Percentiles rank a stretch among this genome's conserved stretches.
These are phyloP conservation scores for Nadsonia starkeyi-henricii DNA, from an alignment of 1,139 yeast genomes.

Conservation along the genomic window DNA sequence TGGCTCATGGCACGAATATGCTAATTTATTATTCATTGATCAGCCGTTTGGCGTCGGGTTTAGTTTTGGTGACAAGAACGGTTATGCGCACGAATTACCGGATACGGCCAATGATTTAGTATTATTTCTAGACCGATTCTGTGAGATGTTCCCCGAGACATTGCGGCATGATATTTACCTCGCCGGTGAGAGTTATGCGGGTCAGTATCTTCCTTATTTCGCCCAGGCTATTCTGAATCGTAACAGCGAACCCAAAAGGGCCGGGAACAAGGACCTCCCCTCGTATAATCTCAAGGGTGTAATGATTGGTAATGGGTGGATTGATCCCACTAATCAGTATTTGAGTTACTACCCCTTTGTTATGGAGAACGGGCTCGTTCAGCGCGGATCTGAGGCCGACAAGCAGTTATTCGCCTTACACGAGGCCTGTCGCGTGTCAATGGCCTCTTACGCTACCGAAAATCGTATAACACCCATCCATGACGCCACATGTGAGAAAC, in stretches of 20 bases:
- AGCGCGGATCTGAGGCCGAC: conserved; percentile 18
- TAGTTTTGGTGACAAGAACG: conserved; percentile 38
- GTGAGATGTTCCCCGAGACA: conserved; percentile 63
- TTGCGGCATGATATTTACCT: conserved; percentile 48
- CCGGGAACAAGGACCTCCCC: neutral
- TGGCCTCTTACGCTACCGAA: conserved; percentile 18
- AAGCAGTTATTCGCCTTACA: conserved; percentile 20
- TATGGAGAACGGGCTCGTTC: conserved; percentile 42
- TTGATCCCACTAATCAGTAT: conserved; percentile 80
- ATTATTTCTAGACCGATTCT: conserved; percentile 52
- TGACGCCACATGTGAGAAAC: conserved; percentile 19
- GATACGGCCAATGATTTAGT: conserved; percentile 46
- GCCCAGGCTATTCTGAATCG: conserved; percentile 46
- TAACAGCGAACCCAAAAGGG: conserved; percentile 22
- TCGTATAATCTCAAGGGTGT: conserved; percentile 44
- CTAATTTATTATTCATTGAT: conserved; percentile 74
- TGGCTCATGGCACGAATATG: conserved; percentile 78
- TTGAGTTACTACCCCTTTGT: conserved; percentile 69
- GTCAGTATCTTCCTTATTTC: conserved; percentile 87
- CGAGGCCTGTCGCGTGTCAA: conserved; percentile 18
- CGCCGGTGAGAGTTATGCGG: conserved; percentile 96
- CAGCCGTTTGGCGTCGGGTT: conserved; percentile 96
- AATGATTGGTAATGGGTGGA: conserved; percentile 93
- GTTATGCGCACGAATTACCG: conserved; percentile 44
- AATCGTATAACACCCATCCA: conserved; percentile 17